phyloP scores from a whole-genome alignment of 202 grass and related monocot genomes.

The Brachypodium distachyon region DNA sequence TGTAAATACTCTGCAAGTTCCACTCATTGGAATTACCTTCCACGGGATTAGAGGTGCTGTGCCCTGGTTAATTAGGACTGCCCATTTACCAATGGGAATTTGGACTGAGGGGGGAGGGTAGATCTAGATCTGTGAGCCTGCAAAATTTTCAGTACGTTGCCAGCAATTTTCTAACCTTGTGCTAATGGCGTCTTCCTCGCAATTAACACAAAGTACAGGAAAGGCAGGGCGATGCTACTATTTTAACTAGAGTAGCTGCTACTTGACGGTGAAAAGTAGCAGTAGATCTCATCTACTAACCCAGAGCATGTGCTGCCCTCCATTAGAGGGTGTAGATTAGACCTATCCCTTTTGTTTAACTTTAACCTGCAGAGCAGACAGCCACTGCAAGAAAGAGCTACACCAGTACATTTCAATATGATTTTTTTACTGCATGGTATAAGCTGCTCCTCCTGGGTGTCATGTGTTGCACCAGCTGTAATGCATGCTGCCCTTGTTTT shows the following conservation, averaged over 20 bases:
- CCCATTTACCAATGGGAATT: conserved; percentile 65
- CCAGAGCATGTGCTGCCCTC: conserved; percentile 43
- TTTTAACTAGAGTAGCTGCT: conserved; percentile 16
- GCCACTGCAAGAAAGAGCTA: conserved; percentile 3
- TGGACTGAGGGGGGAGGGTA: conserved; percentile 28
- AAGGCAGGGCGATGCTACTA: conserved; percentile 23
- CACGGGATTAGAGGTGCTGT: conserved; percentile 37
- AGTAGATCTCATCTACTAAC: conserved; percentile 55
- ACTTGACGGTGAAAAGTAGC: conserved; percentile 31
- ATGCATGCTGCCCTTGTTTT: not conserved
- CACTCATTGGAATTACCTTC: conserved; percentile 51
- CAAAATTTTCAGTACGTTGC: conserved; percentile 15
- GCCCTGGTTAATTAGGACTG: conserved; percentile 47
- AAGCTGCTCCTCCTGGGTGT: conserved; percentile 25
- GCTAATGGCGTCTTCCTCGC: conserved; percentile 45
- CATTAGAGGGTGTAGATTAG: conserved; percentile 27
- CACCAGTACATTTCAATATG: not conserved
- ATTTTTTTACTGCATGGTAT: conserved; percentile 14
- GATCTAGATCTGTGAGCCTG: conserved; percentile 71
- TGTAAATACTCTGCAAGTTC: conserved; percentile 44
- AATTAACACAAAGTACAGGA: conserved; percentile 37
- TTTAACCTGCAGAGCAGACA: conserved; percentile 5
- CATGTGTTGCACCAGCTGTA: conserved; percentile 47
- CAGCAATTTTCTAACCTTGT: conserved; percentile 21
- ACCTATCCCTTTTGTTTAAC: conserved; percentile 46